Conservation (phyloP, 208 protist genomes). For the Phytomonas francai region DNA sequence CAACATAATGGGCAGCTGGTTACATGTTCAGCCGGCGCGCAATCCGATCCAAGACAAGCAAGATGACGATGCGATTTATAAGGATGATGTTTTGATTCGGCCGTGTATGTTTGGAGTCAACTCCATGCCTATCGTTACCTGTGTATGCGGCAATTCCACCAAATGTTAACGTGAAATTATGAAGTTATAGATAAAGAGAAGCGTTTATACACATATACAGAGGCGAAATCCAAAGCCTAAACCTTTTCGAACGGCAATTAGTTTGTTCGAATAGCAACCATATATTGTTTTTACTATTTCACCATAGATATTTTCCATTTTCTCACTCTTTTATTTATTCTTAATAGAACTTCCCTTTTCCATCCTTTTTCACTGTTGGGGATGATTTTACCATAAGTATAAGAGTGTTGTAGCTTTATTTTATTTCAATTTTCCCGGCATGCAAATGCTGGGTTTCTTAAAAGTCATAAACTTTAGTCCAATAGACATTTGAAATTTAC, state of each 20-base stretch:
- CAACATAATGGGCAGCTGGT: slow-evolving; percentile 39
- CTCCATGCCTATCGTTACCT: slow-evolving; percentile 18
- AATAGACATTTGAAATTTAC: neutral
- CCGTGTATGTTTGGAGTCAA: slow-evolving; percentile 55
- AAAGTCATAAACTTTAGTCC: neutral
- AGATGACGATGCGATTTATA: slow-evolving; percentile 47
- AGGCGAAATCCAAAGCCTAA: neutral
- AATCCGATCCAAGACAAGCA: slow-evolving; percentile 75
- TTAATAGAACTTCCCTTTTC: neutral
- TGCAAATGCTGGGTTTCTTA: slow-evolving; percentile 3
- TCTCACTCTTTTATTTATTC: slow-evolving; percentile 8
- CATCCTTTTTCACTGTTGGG: neutral
- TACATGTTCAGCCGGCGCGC: slow-evolving; percentile 66
- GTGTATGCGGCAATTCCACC: neutral
- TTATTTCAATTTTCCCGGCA: slow-evolving; percentile 1
- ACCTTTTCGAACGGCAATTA: neutral
- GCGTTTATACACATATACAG: neutral
- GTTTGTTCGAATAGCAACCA: neutral
- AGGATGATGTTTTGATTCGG: slow-evolving; percentile 25
- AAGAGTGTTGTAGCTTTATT: slow-evolving; percentile 1
- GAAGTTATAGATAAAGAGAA: neutral
- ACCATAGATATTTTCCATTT: slow-evolving; percentile 10
- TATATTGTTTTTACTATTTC: slow-evolving; percentile 9
- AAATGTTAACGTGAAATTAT: neutral
- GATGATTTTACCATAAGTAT: slow-evolving; percentile 1